Evolutionary conservation across 129 eudicot genomes (phyloP).

Genomic region (Daucus carota): DH1_v3.0 NC_030385.2:1488501-1489000

Average conservation of each 20-base stretch:
- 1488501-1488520: no score
- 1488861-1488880: not conserved
- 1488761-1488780: conserved; percentile 57
- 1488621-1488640: no score
- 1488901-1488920: not conserved
- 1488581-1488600: no score
- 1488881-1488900: not conserved
- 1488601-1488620: no score
- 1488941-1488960: not conserved
- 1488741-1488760: conserved; percentile 75
- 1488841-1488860: no score
- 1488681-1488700: not conserved
- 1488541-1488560: no score
- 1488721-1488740: conserved; percentile 70
- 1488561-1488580: no score
- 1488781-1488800: conserved; percentile 35
- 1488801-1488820: not conserved
- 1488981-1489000: not conserved
- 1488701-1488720: not conserved
- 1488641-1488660: no score
- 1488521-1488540: no score
- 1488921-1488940: not conserved
- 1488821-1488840: no score
- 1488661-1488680: no score
- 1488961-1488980: not conserved